Evolutionary conservation across 2,329 filamentous ascomycete genomes (phyloP).

Genomic region (Microdochium paspali): DNA sequence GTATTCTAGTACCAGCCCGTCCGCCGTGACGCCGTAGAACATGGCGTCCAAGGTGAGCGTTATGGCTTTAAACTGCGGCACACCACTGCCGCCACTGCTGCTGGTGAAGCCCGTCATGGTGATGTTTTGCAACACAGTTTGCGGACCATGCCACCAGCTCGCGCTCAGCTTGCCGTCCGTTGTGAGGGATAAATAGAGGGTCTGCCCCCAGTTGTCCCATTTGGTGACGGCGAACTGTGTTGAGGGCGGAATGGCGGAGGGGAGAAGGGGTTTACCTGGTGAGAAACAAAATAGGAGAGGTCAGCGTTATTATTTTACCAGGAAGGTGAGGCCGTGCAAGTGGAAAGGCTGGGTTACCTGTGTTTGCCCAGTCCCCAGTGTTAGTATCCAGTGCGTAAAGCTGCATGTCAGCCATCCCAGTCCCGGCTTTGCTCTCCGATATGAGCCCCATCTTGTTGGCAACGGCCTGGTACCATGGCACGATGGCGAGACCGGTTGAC

Average conservation of each 20-base stretch:
- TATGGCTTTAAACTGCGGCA: neutral
- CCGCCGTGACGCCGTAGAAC: constrained; percentile 10
- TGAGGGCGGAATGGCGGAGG: constrained; percentile 6
- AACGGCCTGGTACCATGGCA: constrained; percentile 7
- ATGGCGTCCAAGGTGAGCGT: constrained; percentile 6
- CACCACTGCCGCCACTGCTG: neutral
- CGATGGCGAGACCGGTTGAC: constrained; percentile 7
- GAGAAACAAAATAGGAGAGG: constrained; percentile 1
- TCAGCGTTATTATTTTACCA: no score
- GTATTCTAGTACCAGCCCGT: constrained; percentile 3
- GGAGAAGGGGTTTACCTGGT: constrained; percentile 2
- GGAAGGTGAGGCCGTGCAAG: no score
- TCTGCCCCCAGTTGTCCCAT: constrained; percentile 7
- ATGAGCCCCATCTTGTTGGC: constrained; percentile 2
- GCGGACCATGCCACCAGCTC: neutral
- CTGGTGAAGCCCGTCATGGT: neutral
- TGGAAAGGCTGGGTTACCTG: no score
- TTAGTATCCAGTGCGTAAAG: neutral
- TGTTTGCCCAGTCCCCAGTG: constrained; percentile 6
- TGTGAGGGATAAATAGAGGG: neutral
- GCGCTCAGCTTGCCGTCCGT: neutral
- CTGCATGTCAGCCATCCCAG: neutral
- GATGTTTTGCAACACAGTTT: neutral
- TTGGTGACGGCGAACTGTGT: constrained; percentile 8
- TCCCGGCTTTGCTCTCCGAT: neutral